phyloP scores from a whole-genome alignment of 2,329 filamentous ascomycete species.

The Pestalotiopsis sp. region DNA sequence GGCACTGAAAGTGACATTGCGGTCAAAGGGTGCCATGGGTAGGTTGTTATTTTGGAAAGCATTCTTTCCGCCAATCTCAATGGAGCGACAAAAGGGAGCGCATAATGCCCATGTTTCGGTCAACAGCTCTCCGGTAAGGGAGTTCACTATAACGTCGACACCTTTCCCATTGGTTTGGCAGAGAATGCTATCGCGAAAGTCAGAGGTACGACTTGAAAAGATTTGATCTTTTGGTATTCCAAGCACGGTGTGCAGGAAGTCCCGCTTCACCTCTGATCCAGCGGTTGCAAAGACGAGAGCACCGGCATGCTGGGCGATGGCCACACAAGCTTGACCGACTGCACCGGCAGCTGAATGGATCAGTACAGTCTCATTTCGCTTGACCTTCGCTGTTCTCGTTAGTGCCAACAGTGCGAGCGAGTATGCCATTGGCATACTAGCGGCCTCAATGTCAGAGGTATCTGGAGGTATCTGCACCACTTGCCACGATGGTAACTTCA shows the following conservation, averaged over 20 bases:
- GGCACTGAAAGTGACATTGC: slow-evolving; percentile 5
- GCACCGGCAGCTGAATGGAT: slow-evolving; percentile 42
- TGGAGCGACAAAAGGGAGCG: slow-evolving; percentile 45
- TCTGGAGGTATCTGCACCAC: slow-evolving; percentile 40
- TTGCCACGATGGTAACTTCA: slow-evolving; percentile 34
- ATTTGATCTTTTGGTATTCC: slow-evolving; percentile 40
- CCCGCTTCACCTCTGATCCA: slow-evolving; percentile 40
- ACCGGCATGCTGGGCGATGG: slow-evolving; percentile 38
- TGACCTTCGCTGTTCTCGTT: slow-evolving; percentile 39
- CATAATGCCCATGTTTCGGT: slow-evolving; percentile 47
- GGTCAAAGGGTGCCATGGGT: not conserved
- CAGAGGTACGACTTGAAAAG: slow-evolving; percentile 34
- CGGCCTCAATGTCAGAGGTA: slow-evolving; percentile 40
- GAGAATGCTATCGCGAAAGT: slow-evolving; percentile 34
- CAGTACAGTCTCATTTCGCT: slow-evolving; percentile 40
- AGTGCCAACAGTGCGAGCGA: slow-evolving; percentile 44
- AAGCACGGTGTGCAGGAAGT: slow-evolving; percentile 39
- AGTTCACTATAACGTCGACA: slow-evolving; percentile 42
- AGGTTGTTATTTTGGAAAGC: slow-evolving; percentile 3
- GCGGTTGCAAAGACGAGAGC: slow-evolving; percentile 47
- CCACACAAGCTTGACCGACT: slow-evolving; percentile 43
- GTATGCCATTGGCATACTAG: slow-evolving; percentile 43
- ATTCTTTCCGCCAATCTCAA: slow-evolving; percentile 43
- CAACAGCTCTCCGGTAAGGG: slow-evolving; percentile 41
- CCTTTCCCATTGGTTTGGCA: slow-evolving; percentile 31